Evolutionary conservation across 768 basidiomycete species (phyloP).

Genomic region (Boletellus emodensis): DNA sequence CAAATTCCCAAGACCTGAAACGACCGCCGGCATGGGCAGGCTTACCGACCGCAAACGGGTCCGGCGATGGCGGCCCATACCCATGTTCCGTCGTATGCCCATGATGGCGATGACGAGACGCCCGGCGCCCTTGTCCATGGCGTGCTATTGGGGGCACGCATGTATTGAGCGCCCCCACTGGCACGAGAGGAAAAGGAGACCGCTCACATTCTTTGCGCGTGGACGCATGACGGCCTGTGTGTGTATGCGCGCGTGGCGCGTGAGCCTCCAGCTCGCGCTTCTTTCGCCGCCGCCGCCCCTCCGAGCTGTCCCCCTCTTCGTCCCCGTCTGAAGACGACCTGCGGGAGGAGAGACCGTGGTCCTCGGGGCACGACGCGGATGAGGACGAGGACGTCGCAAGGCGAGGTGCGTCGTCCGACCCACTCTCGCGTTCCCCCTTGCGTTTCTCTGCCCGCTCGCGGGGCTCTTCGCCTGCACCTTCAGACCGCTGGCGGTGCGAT

Average conservation of each 20-base stretch:
- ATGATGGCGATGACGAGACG: constrained; percentile 7
- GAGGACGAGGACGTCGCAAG: constrained; percentile 9
- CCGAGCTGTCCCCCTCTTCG: constrained; percentile 10
- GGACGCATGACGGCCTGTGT: background rate
- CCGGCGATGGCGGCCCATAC: constrained; percentile 1
- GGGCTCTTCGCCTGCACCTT: background rate
- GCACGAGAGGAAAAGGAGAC: background rate
- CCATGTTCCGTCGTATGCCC: constrained; percentile 4
- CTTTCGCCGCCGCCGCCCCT: constrained; percentile 17
- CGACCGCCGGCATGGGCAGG: no score
- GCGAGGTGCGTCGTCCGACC: background rate
- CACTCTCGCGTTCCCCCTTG: constrained; percentile 8
- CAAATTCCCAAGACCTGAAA: background rate
- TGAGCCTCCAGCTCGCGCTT: constrained; percentile 14
- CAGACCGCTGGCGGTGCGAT: background rate
- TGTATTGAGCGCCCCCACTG: background rate
- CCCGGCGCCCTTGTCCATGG: constrained; percentile 7
- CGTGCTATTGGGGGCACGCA: background rate
- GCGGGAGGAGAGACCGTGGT: constrained; percentile 2
- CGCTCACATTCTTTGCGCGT: constrained; percentile 16
- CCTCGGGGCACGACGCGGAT: constrained; percentile 13
- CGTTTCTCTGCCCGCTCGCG: constrained; percentile 15
- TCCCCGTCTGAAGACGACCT: constrained; percentile 11
- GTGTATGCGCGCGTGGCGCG: background rate
- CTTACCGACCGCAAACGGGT: constrained; percentile 24